Evolutionary conservation across 1,284 basidiomycete genomes (phyloP).

Genomic region (Moesziomyces sp.): DNA sequence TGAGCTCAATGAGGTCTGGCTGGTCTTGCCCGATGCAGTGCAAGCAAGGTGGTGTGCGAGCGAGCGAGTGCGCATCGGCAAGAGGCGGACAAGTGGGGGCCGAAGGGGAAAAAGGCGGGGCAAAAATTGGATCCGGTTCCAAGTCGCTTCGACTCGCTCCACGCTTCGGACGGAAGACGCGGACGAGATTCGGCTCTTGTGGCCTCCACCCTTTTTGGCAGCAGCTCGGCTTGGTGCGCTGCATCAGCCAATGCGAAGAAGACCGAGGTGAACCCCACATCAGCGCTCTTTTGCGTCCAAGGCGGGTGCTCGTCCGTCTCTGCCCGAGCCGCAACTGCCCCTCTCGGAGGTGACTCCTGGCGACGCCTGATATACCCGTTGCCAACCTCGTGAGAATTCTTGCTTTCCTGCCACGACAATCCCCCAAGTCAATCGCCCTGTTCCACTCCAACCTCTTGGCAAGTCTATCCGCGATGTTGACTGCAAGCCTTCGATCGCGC

Average conservation of each 20-base stretch:
- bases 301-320: not conserved
- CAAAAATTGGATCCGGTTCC: constrained; percentile 16
- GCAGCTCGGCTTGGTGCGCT: not conserved
- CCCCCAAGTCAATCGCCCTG: too few species aligned
- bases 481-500: constrained; percentile 24
- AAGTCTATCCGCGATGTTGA: constrained; percentile 16
- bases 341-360: not conserved
- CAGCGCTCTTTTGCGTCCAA: too few species aligned
- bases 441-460: not conserved
- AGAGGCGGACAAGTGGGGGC: constrained; percentile 5
- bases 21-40: too few species aligned
- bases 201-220: not conserved
- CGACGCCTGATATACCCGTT: too few species aligned
- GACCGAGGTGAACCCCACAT: not conserved
- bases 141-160: not conserved
- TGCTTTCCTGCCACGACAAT: too few species aligned
- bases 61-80: not conserved
- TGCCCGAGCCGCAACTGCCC: not conserved
- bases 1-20: too few species aligned
- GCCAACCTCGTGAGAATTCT: too few species aligned
- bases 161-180: constrained; percentile 35
- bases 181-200: constrained; percentile 5
- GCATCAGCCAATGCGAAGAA: constrained; percentile 4
- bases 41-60: too few species aligned
- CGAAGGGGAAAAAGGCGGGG: constrained; percentile 3